Evolutionary conservation across 2,329 filamentous ascomycete genomes (phyloP), one percentile per base, ranked within the genome.

Genomic region (Aspergillus aculeatus): DNA sequence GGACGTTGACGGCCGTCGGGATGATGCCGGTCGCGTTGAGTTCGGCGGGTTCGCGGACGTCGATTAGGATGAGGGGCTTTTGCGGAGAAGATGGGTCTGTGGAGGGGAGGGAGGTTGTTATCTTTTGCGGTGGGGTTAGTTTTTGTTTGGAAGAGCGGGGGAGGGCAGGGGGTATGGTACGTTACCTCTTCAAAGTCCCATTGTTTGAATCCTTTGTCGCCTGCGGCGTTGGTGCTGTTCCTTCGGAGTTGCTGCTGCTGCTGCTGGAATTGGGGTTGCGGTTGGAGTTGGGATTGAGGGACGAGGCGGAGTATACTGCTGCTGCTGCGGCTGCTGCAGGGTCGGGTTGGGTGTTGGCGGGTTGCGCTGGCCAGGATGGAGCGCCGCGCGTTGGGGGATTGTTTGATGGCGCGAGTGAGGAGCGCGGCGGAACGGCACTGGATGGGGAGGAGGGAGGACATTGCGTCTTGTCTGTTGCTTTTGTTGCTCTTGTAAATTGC

Each of bases 1-100:
- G 94, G 52, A 99, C 85, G 79, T 94, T 94, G 69, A 94, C 79
- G 1, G 92, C 87, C 50, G 84, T 84, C 1, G 95, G 95, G 71
- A 99, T 97, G 5, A 78, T 75, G 12, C 80, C 78, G 1, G 79
- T 79, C 21, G 73, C 66, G 54, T 64, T 63, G n/a, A 81, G 66
- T 68, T 82, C 78, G 62, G 70, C 66, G 57, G 80, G 79, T 71
- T 82, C 79, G 63, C 80, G 79, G 63, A 82, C 80, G 64, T 82
- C 80, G 59, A 78, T 68, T 41, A 78, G 69, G 63, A 78, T 77
- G 29, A 73, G 64, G 21, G 68, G 63, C 14, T 63, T 68, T 59
- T 72, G 64, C 10, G 61, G 65, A 23, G 69, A 64, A 6, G 71
- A 62, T 44, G 64, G 56, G 35, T 70, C 60, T 35, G 50, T 35